phyloP scores from a whole-genome alignment of 768 basidiomycete species.

The Cystofilobasidium macerans region DNA sequence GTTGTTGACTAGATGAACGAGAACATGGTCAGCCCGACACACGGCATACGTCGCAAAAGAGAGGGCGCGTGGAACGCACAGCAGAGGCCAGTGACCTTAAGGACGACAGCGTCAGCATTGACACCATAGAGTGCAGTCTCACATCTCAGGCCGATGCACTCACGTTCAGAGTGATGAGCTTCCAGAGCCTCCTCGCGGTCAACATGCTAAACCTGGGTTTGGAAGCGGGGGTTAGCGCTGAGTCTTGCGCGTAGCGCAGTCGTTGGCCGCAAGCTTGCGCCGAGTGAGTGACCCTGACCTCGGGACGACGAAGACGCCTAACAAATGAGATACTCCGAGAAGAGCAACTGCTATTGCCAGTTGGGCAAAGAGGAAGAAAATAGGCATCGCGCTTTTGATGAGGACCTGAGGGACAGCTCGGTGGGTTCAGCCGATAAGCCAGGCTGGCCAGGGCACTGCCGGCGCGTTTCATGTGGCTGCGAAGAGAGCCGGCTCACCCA shows the following conservation, averaged over 20 bases:
- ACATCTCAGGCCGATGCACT: too few species aligned
- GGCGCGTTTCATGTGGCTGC: too few species aligned
- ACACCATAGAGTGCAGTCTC: too few species aligned
- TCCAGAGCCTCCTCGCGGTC: slow-evolving; percentile 59
- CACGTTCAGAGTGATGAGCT: slow-evolving; percentile 67
- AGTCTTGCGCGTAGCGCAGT: neutral
- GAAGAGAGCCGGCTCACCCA: slow-evolving; percentile 6
- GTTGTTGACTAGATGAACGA: slow-evolving; percentile 45
- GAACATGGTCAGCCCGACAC: neutral
- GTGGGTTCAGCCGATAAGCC: neutral
- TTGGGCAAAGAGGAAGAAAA: slow-evolving; percentile 79
- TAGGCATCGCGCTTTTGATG: slow-evolving; percentile 57
- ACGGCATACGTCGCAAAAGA: too few species aligned
- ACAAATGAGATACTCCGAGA: slow-evolving; percentile 46
- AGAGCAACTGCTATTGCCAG: slow-evolving; percentile 66
- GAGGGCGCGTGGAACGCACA: too few species aligned
- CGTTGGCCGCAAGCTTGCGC: neutral
- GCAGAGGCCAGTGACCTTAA: neutral
- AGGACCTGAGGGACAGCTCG: slow-evolving; percentile 52
- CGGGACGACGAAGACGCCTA: slow-evolving; percentile 28
- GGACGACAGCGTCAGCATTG: too few species aligned
- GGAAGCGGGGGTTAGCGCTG: slow-evolving; percentile 49
- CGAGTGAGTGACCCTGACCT: neutral
- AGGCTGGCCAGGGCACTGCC: too few species aligned
- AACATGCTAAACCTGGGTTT: slow-evolving; percentile 55